Evolutionary conservation across 139 green algal genomes (phyloP).

Genomic region (Limnomonas spitsbergensis): DNA sequence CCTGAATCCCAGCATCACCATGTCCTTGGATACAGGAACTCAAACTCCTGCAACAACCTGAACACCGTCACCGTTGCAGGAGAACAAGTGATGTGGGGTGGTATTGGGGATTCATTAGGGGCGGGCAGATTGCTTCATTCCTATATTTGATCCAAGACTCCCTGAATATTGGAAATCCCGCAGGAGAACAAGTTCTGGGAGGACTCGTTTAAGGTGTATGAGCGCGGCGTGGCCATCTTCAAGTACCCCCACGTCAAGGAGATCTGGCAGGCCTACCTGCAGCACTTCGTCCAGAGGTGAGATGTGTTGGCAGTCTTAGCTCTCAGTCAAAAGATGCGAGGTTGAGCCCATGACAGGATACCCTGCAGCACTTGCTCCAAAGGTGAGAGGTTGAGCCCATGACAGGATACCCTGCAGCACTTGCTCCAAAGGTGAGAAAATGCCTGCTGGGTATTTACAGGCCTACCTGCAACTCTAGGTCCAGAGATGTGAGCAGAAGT

Average conservation of each 20-base stretch:
- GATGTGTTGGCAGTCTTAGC: neutral
- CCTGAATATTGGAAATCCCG: neutral
- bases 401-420: neutral
- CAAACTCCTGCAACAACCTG: too few relatives aligned
- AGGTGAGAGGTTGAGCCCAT: neutral
- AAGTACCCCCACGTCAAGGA: slow-evolving; percentile 92
- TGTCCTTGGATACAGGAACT: too few relatives aligned
- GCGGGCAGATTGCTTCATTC: too few relatives aligned
- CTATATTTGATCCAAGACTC: too few relatives aligned
- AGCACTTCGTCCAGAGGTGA: slow-evolving; percentile 72
- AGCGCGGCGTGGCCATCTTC: slow-evolving; percentile 89
- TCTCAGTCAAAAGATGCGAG: neutral
- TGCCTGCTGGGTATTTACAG: too few relatives aligned
- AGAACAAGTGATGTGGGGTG: too few relatives aligned
- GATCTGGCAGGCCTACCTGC: slow-evolving; percentile 94
- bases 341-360: neutral
- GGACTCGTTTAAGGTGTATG: slow-evolving; percentile 93
- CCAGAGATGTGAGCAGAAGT: too few relatives aligned
- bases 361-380: neutral
- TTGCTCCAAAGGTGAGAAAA: too few relatives aligned
- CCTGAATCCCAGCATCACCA: too few relatives aligned
- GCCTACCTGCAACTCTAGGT: too few relatives aligned
- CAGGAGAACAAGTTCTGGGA: slow-evolving; percentile 92
- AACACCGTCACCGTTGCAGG: too few relatives aligned
- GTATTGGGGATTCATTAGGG: too few relatives aligned